Evolutionary conservation across 148 eudicot species (phyloP).

Genomic region (Suaeda aralocaspica): DNA sequence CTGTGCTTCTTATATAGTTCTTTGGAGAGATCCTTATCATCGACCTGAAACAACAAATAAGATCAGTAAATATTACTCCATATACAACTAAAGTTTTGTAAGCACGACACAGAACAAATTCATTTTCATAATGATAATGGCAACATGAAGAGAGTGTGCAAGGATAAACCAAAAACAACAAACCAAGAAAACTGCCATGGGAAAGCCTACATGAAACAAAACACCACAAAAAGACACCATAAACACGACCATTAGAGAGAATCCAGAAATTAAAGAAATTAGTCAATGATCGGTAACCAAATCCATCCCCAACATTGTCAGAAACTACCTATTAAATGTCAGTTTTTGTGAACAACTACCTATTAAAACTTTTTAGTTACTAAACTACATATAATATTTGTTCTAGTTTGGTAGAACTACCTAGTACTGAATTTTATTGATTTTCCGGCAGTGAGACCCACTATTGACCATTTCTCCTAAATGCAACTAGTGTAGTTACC

Average conservation of each 20-base stretch:
- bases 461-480: no score
- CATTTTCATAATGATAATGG: not conserved
- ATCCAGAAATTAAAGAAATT: not conserved
- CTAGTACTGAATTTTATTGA: no score
- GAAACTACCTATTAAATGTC: no score
- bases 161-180: not conserved
- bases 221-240: not conserved
- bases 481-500: no score
- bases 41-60: slow-evolving; percentile 48
- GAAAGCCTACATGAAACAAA: not conserved
- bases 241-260: not conserved
- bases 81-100: not conserved
- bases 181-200: not conserved
- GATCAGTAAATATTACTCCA: not conserved
- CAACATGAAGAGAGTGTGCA: not conserved
- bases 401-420: no score
- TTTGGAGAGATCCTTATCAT: slow-evolving; percentile 84
- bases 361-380: no score
- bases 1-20: slow-evolving; percentile 95
- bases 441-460: no score
- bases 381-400: no score
- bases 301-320: no score
- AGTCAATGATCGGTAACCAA: no score
- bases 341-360: no score
- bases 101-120: not conserved